Evolutionary conservation across 805 yeast species (phyloP).

Genomic region (Kurtzmaniella fragi): DNA sequence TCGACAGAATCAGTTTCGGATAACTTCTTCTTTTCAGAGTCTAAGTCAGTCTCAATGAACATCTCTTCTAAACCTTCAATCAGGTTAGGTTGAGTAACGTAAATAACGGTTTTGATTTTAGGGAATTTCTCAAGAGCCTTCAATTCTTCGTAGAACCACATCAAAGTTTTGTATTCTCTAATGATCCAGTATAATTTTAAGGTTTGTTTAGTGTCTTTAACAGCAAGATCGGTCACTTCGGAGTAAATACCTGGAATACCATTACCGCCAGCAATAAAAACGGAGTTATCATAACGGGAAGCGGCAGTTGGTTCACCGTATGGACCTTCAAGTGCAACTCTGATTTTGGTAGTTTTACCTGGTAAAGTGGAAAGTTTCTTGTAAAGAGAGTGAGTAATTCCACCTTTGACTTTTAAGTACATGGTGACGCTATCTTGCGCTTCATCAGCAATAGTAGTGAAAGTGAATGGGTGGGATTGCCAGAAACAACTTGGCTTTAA

Average conservation of each 20-base stretch:
- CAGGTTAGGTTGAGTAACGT: conserved; percentile 13
- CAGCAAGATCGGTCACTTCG: conserved; percentile 20
- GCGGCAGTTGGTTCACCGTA: conserved; percentile 34
- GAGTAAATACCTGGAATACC: conserved; percentile 39
- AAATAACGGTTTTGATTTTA: conserved; percentile 11
- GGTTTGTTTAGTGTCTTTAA: conserved; percentile 7
- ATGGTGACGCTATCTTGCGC: conserved; percentile 18
- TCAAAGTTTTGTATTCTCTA: conserved; percentile 40
- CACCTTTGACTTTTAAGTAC: conserved; percentile 30
- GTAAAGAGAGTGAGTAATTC: conserved; percentile 22
- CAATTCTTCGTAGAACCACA: conserved; percentile 39
- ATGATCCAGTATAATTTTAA: conserved; percentile 56
- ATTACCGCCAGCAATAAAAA: conserved; percentile 37
- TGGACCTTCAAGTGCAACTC: conserved; percentile 35
- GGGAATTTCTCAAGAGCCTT: conserved; percentile 7
- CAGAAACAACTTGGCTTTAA: conserved; percentile 43
- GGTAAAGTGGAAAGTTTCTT: conserved; percentile 15
- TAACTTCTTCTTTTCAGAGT: background rate
- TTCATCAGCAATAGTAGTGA: conserved; percentile 15
- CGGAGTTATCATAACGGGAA: conserved; percentile 19
- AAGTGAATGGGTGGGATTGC: conserved; percentile 69
- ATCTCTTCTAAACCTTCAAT: conserved; percentile 10
- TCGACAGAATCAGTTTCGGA: background rate
- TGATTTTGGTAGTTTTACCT: conserved; percentile 12
- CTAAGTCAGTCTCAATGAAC: background rate